Percentiles rank a stretch among this genome's conserved stretches.
Conservation (phyloP, 169 alveolate species). For the Besnoitia besnoiti region DNA sequence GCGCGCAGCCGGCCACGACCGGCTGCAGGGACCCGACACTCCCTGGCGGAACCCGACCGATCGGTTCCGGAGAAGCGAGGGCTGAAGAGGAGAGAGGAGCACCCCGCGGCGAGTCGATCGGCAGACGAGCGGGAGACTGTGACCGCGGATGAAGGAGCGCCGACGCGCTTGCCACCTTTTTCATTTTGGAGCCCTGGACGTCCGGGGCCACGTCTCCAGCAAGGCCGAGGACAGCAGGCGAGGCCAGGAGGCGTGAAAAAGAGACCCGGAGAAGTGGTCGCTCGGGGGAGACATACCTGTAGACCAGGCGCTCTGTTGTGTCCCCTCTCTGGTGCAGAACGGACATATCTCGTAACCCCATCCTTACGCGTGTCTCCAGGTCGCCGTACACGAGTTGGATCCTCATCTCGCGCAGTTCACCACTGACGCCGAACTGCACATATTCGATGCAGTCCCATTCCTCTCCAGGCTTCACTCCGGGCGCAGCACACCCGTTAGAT, state of each 20-base stretch:
- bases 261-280: slow-evolving; percentile 34
- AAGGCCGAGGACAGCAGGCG: background rate
- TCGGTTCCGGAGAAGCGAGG: no score
- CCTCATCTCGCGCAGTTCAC: background rate
- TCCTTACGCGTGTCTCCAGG: background rate
- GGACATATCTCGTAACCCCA: background rate
- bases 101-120: background rate
- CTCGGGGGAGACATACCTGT: slow-evolving; percentile 3
- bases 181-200: background rate
- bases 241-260: background rate
- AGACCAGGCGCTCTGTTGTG: slow-evolving; percentile 12
- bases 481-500: background rate
- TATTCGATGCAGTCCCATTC: background rate
- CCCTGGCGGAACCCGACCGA: no score
- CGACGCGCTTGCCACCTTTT: background rate
- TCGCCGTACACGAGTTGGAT: slow-evolving; percentile 12
- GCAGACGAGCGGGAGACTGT: background rate
- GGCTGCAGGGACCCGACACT: background rate
- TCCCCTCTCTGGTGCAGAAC: background rate
- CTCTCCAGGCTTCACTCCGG: background rate
- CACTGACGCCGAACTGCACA: background rate
- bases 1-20: background rate
- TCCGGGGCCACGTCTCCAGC: background rate
- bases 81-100: background rate
- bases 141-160: no score